Evolutionary conservation across 2,329 filamentous ascomycete genomes (phyloP), one percentile per base, ranked within the genome.

Genomic region (Microsporum audouinii): DNA sequence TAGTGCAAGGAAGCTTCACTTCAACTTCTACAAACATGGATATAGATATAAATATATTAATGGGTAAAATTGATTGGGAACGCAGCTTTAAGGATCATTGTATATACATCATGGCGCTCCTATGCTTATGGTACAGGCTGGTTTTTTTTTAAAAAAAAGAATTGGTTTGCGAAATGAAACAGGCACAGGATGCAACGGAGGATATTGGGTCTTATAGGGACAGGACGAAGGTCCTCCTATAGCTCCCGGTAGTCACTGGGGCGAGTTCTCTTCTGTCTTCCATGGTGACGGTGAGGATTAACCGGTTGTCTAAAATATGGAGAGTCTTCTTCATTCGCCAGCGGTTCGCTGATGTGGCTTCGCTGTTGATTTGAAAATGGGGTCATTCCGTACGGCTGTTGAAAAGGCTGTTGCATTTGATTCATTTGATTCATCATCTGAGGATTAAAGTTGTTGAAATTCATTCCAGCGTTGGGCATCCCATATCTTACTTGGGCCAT

Each of bases 271-370:
- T 87, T 84, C 68, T 90, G 86, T 68, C 88, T 84, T 70, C 91
- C 89, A 73, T 91, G 87, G 71, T 94, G 89, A 58, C 94, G 84
- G 71, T 96, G 89, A 1, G 91, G 92, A 71, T 99, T 99, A 64
- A 97, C 89, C 0, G 94, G 94, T 73, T 96, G 92, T 62, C 94
- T 84, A 73, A 97, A 95, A 76, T 99, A 99, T 5, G 94, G 89
- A 63, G 91, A 89, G 62, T 95, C 91, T 61, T 95, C 89, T 65
- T 84, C 84, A 62, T 82, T 85, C 1, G 81, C 80, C 62, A 79
- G 76, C 10, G 80, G 78, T 17, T 79, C 78, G 38, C 77, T 77
- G 67, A 82, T 81, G 39, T 76, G 71, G 29, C 77, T 80, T 60
- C 79, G 75, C 68, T 84, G 82, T 68, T 85, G 83, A 66, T 84